Percentiles rank a stretch among this genome's conserved stretches.
phyloP scores from a whole-genome alignment of 169 alveolate genomes.

The Plasmodium reichenowi region DNA sequence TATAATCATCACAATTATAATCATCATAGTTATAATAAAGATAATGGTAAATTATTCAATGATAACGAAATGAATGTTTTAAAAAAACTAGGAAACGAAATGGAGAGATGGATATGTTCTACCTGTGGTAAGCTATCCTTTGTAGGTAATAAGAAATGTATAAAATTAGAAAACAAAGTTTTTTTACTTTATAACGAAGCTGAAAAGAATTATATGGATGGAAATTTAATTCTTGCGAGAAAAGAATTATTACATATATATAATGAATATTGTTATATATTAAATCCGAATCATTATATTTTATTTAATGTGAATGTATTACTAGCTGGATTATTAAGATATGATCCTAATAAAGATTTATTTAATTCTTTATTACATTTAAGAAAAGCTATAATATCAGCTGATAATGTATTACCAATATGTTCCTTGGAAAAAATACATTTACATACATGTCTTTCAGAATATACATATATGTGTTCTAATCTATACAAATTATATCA shows the following conservation, averaged over 20 bases:
- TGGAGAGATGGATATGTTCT: slow-evolving; percentile 84
- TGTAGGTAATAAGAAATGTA: slow-evolving; percentile 68
- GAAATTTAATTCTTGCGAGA: slow-evolving; percentile 84
- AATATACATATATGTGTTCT: slow-evolving; percentile 81
- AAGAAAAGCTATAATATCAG: slow-evolving; percentile 86
- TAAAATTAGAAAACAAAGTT: slow-evolving; percentile 78
- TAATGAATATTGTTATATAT: slow-evolving; percentile 81
- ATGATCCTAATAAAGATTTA: slow-evolving; percentile 83
- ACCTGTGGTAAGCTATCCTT: slow-evolving; percentile 83
- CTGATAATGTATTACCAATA: slow-evolving; percentile 88
- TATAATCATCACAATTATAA: neutral
- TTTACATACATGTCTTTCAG: slow-evolving; percentile 86
- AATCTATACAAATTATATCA: slow-evolving; percentile 57
- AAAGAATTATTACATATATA: slow-evolving; percentile 80
- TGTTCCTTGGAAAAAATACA: slow-evolving; percentile 90
- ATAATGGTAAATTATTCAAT: neutral
- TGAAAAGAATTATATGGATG: slow-evolving; percentile 78
- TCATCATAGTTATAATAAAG: neutral
- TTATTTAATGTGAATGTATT: slow-evolving; percentile 87
- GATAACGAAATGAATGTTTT: slow-evolving; percentile 50
- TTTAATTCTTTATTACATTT: slow-evolving; percentile 80
- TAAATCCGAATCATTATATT: slow-evolving; percentile 90
- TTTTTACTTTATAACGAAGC: slow-evolving; percentile 78
- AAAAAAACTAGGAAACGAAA: slow-evolving; percentile 33
- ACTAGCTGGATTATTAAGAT: slow-evolving; percentile 88